Percentiles rank a stretch among this genome's conserved stretches.
Conservation (phyloP, 2,329 filamentous ascomycete genomes). For the Dactylellina sp. region DNA sequence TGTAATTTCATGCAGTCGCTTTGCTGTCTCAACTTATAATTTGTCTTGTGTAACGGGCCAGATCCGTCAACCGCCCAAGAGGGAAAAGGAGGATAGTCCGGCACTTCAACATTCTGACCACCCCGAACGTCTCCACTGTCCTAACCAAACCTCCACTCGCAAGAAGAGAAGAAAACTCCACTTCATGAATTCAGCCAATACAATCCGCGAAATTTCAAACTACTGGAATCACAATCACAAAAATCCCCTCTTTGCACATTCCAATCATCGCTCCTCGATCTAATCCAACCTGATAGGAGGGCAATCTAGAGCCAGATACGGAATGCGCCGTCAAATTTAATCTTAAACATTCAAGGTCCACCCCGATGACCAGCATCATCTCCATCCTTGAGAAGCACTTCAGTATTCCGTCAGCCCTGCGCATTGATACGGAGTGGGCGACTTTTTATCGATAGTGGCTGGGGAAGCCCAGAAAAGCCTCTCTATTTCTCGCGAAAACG, state of each 20-base stretch:
- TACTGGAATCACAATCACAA: constrained; percentile 1
- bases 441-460: not conserved
- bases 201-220: not conserved
- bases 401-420: not conserved
- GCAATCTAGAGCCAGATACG: not conserved
- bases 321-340: not conserved
- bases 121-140: too few species aligned
- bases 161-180: too few species aligned
- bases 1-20: not conserved
- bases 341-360: constrained; percentile 1
- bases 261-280: not conserved
- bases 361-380: not conserved
- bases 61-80: not conserved
- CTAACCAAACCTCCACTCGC: constrained; percentile 12
- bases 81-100: not conserved
- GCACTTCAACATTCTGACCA: constrained; percentile 3
- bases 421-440: not conserved
- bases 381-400: not conserved
- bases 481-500: too few species aligned
- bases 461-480: too few species aligned
- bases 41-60: constrained; percentile 30
- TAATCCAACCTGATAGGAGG: not conserved
- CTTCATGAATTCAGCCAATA: not conserved
- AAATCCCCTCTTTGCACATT: constrained; percentile 21
- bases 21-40: constrained; percentile 25